Evolutionary conservation across 805 yeast species (phyloP), one percentile per base, ranked within the genome.

Genomic region (Brettanomyces sp.): DNA sequence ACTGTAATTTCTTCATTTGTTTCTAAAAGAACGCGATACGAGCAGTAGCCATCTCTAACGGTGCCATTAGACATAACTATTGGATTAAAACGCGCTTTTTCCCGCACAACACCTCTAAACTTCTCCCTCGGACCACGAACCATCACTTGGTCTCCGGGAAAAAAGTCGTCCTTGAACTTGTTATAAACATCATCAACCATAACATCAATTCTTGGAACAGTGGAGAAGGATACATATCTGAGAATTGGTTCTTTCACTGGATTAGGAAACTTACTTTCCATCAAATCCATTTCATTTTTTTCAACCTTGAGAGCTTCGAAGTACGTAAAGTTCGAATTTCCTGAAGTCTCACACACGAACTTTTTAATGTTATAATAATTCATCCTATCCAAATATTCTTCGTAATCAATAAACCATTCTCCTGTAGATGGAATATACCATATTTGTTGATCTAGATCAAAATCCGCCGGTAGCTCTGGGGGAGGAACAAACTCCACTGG

Each of bases 291-390:
- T 59, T 78, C 82, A 45, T 67, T 69, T 51, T 76, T 74, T 66
- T 91, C 99, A 48, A 85, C 80, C 45, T 79, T 78, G 40, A 78
- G 71, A 0, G 98, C 99, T 57, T 93, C 95, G 61, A 90, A 90
- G 61, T 77, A 93, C 1, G 96, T 87, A 47, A 91, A 72, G 56
- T 95, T 84, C 14, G 96, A 83, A 56, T 88, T 86, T 12, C 99
- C 99, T 0, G 97, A 87, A 42, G 91, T 84, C 65, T 93, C 99
- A 67, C 98, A 93, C 11, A 89, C 93, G 65, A 93, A 93, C 61
- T 87, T 85, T 53, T 79, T 80, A 43, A 76, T 72, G 49, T 74
- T 74, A 62, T 85, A 85, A 63, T 82, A 85, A 60, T 85, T 88
- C 70, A 85, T 65, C 46, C 91, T 67, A 22, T 66, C 66, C 42